These are phyloP conservation scores for Hortiboletus flavorubellus DNA, from an alignment of 768 basidiomycete species.

Conservation along the genomic window DNA sequence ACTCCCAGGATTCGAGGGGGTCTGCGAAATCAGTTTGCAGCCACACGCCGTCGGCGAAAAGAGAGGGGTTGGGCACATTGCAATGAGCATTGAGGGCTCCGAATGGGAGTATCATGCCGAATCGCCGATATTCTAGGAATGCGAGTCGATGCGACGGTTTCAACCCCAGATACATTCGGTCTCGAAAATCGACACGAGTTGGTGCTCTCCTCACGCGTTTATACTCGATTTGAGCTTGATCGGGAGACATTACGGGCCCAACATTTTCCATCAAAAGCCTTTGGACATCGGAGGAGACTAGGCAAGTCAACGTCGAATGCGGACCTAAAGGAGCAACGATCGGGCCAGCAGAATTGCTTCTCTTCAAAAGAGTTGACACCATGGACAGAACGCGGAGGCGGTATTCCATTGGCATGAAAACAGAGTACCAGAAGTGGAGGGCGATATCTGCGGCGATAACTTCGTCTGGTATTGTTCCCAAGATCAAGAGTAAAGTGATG, in stretches of 20 bases:
- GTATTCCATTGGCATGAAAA: conserved; percentile 37
- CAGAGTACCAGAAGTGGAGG: conserved; percentile 49
- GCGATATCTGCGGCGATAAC: conserved; percentile 40
- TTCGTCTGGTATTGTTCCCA: conserved; percentile 35
- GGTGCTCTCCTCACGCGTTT: conserved; percentile 34
- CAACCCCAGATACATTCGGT: conserved; percentile 39
- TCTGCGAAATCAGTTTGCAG: conserved; percentile 38
- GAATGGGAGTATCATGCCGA: conserved; percentile 48
- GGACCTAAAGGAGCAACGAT: conserved; percentile 10
- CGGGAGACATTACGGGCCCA: conserved; percentile 15
- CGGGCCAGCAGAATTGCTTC: not conserved
- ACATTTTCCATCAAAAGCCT: conserved; percentile 16
- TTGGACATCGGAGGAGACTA: conserved; percentile 3
- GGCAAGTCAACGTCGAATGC: conserved; percentile 17
- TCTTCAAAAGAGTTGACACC: conserved; percentile 18
- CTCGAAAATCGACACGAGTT: conserved; percentile 38
- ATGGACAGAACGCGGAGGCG: conserved; percentile 17
- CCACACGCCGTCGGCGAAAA: conserved; percentile 49
- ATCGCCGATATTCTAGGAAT: conserved; percentile 36
- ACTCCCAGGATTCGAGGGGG: conserved; percentile 53
- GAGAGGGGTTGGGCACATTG: conserved; percentile 41
- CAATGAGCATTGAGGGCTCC: conserved; percentile 41
- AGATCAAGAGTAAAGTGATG: conserved; percentile 39
- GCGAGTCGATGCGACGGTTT: conserved; percentile 45
- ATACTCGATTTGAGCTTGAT: conserved; percentile 32